Percentiles rank a stretch among this genome's conserved stretches.
These are phyloP conservation scores for Solanum hybrid DNA, from an alignment of 305 asterid genomes.

Conservation along the genomic window DNA sequence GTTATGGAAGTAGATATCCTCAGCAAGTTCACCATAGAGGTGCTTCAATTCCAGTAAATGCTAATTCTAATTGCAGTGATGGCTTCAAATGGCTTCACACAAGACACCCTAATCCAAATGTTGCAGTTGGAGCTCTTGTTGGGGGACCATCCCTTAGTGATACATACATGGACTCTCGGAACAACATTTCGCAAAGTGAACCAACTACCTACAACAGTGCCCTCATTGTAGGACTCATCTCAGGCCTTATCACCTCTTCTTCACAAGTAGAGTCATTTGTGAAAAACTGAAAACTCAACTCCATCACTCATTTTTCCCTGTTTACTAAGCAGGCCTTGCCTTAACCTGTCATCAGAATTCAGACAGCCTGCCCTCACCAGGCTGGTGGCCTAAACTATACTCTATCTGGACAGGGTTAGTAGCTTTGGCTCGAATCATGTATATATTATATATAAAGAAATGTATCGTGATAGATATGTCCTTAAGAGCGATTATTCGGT, in stretches of 20 bases:
- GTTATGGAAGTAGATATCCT: conserved; percentile 49
- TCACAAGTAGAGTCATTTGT: conserved; percentile 25
- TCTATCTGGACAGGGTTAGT: background rate
- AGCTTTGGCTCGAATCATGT: background rate
- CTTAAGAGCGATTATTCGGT: background rate
- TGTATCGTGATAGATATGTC: background rate
- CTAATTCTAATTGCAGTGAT: conserved; percentile 40
- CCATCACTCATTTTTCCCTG: background rate
- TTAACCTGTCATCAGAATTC: background rate
- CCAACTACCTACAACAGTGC: conserved; percentile 57
- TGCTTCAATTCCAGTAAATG: conserved; percentile 48
- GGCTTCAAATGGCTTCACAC: conserved; percentile 65
- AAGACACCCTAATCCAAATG: conserved; percentile 41
- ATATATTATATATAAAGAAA: background rate
- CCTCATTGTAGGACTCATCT: conserved; percentile 45
- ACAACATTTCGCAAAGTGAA: conserved; percentile 45
- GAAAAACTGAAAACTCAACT: background rate
- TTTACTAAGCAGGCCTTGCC: background rate
- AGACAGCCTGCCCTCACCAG: background rate
- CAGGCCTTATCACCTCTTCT: conserved; percentile 44
- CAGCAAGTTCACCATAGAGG: conserved; percentile 58
- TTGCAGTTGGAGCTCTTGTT: conserved; percentile 54
- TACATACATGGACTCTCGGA: conserved; percentile 40
- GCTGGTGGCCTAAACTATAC: background rate
- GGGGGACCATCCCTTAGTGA: conserved; percentile 64